Evolutionary conservation across 208 protist species (phyloP).

Genomic region (Crithidia sp.): DNA sequence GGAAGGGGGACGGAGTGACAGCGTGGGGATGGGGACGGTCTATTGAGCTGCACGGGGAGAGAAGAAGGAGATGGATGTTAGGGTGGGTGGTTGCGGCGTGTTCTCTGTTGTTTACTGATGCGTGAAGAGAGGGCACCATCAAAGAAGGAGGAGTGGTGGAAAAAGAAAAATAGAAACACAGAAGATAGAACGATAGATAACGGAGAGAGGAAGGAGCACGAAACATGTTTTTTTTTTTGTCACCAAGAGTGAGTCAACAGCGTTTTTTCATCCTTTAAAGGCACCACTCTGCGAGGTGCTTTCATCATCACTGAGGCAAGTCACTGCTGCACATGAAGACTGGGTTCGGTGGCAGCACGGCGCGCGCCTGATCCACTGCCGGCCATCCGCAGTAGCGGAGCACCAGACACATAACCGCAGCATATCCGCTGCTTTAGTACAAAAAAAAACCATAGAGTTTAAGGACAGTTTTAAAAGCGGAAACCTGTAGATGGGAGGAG

Average conservation of each 20-base stretch:
- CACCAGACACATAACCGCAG: too few relatives aligned
- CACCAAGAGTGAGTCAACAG: too few relatives aligned
- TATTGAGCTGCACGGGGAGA: neutral
- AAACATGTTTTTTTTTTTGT: constrained; percentile 14
- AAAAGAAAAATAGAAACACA: neutral
- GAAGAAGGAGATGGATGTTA: too few relatives aligned
- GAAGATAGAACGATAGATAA: neutral
- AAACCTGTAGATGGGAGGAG: neutral
- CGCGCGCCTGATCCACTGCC: too few relatives aligned
- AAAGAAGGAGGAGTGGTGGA: neutral
- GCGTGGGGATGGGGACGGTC: neutral
- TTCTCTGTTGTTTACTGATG: constrained; percentile 4
- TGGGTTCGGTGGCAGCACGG: too few relatives aligned
- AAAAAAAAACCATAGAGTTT: neutral
- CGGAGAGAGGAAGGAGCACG: neutral
- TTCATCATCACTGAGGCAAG: too few relatives aligned
- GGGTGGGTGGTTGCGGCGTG: neutral
- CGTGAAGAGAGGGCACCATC: neutral
- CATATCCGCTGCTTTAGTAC: too few relatives aligned
- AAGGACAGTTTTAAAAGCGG: neutral
- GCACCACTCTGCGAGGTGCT: too few relatives aligned
- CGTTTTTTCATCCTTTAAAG: too few relatives aligned
- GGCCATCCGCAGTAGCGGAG: too few relatives aligned
- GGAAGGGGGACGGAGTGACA: neutral
- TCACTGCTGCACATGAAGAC: too few relatives aligned